A percentile compares a stretch with the other conserved stretches of the same genome.
Evolutionary conservation across 2,329 filamentous ascomycete species (phyloP).

Genomic region (Aspergillus novofumigatus): DNA sequence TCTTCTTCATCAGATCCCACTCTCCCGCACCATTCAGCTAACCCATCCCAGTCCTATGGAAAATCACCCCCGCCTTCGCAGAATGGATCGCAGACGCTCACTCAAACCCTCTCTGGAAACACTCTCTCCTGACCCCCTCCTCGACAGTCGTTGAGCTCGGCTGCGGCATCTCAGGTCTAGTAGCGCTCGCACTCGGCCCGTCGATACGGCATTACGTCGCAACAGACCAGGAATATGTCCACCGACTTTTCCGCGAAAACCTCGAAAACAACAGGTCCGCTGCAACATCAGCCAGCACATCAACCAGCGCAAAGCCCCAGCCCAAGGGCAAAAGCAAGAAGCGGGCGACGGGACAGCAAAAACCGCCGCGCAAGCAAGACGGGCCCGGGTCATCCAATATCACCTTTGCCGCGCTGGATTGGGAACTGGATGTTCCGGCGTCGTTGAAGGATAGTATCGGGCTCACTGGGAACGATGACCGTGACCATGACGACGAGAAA

Average conservation of each 20-base stretch:
- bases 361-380: neutral
- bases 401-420: conserved; percentile 66
- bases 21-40: neutral
- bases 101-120: conserved; percentile 59
- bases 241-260: conserved; percentile 72
- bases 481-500: conserved; percentile 20
- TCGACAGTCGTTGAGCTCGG: conserved; percentile 76
- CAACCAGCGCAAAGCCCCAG: neutral
- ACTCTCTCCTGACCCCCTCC: conserved; percentile 48
- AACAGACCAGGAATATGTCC: conserved; percentile 84
- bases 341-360: conserved; percentile 1
- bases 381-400: conserved; percentile 39
- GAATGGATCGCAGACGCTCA: conserved; percentile 63
- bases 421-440: conserved; percentile 59
- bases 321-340: conserved; percentile 8
- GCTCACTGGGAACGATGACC: neutral
- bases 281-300: neutral
- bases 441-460: conserved; percentile 35
- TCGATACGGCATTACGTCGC: conserved; percentile 64
- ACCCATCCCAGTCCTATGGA: conserved; percentile 69
- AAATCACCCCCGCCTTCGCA: conserved; percentile 78
- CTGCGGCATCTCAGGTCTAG: conserved; percentile 78
- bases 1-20: neutral
- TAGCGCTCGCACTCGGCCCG: conserved; percentile 65
- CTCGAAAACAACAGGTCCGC: conserved; percentile 46